A percentile compares a stretch with the other conserved stretches of the same genome.
Conservation (phyloP, 768 basidiomycete genomes). For the Hydnomerulius pinastri region DNA sequence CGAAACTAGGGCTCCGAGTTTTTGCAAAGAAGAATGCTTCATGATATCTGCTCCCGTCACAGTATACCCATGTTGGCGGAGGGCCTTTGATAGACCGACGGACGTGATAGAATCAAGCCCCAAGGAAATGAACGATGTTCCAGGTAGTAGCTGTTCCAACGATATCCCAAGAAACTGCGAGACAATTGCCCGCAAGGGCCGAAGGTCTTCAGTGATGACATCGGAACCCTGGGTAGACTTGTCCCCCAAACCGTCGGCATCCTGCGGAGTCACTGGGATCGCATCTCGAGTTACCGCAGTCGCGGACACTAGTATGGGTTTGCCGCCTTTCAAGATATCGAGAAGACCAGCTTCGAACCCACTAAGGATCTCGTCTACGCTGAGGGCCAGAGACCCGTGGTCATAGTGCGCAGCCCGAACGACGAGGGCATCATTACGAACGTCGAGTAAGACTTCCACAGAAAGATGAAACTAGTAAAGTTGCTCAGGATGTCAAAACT, state of each 20-base stretch:
- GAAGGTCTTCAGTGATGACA: not conserved
- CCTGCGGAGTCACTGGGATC: not conserved
- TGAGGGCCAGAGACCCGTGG: conserved; percentile 12
- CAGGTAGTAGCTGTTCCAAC: conserved; percentile 9
- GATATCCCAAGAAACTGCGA: conserved; percentile 20
- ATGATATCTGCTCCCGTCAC: conserved; percentile 42
- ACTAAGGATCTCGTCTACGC: conserved; percentile 23
- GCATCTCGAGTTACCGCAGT: not conserved
- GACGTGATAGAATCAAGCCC: conserved; percentile 52
- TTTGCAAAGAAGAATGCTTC: conserved; percentile 23
- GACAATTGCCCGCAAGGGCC: conserved; percentile 14
- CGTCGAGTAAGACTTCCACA: conserved; percentile 27
- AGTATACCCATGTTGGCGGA: conserved; percentile 35
- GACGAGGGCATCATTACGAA: conserved; percentile 14
- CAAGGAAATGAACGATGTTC: conserved; percentile 43
- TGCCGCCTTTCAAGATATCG: conserved; percentile 11
- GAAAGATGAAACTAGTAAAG: conserved; percentile 23
- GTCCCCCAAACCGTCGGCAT: not conserved
- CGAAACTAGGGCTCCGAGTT: conserved; percentile 13
- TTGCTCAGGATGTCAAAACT: not conserved
- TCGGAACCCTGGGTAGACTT: not conserved
- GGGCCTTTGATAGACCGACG: conserved; percentile 40
- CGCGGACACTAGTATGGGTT: not conserved
- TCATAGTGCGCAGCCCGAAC: conserved; percentile 26
- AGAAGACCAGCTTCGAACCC: conserved; percentile 28